Percentiles rank a stretch among this genome's conserved stretches.
Evolutionary conservation across 2,329 filamentous ascomycete species (phyloP).

Genomic region (Chalaropsis thielavioides): DNA sequence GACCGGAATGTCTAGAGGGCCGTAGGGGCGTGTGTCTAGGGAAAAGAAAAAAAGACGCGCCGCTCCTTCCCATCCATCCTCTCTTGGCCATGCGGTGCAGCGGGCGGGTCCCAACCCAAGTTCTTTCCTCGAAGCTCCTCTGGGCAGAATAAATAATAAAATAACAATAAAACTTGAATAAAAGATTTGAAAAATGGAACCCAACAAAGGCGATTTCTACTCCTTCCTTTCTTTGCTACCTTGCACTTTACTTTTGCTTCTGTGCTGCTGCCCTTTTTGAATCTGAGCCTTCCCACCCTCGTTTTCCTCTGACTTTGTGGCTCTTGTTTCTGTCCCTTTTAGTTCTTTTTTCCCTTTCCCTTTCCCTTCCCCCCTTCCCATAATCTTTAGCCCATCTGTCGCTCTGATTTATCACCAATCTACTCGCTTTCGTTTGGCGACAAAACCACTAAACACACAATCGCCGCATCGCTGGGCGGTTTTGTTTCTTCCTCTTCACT

Average conservation of each 20-base stretch:
- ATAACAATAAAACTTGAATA: not conserved
- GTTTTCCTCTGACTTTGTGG: not conserved
- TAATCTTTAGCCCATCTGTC: not conserved
- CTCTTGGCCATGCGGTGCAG: not conserved
- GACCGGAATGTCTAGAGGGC: not conserved
- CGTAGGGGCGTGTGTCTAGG: not conserved
- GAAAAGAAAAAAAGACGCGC: not conserved
- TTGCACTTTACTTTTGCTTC: not conserved
- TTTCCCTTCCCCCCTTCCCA: not conserved
- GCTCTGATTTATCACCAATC: not conserved
- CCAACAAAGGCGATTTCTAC: not conserved
- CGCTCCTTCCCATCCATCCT: conserved; percentile 2
- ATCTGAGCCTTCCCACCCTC: not conserved
- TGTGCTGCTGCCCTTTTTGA: conserved; percentile 5
- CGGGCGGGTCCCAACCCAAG: not conserved
- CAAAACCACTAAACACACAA: too few relatives aligned
- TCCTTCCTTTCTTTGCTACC: not conserved
- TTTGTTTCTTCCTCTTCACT: too few relatives aligned
- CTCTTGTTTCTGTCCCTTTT: not conserved
- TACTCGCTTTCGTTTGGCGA: too few relatives aligned
- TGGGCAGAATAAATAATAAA: not conserved
- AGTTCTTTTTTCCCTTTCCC: not conserved
- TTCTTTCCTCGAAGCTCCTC: not conserved
- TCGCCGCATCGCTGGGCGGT: too few relatives aligned
- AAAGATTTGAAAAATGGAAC: not conserved